A percentile compares a stretch with the other conserved stretches of the same genome.
These are phyloP conservation scores for Aphanomyces cochlioides DNA, from an alignment of 352 stramenopile genomes.

Conservation along the genomic window DNA sequence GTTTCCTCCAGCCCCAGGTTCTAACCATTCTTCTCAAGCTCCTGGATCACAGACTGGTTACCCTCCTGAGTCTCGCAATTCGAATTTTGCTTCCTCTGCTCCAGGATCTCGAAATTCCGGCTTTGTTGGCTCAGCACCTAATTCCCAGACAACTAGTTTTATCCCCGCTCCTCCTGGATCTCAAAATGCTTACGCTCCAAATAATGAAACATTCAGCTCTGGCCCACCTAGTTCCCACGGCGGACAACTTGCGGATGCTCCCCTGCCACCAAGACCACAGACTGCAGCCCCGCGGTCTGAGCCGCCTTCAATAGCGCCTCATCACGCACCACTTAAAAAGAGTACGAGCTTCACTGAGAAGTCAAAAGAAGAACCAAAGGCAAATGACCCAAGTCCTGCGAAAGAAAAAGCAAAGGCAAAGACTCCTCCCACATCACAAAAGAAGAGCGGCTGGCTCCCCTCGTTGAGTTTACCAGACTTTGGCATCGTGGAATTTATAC, in stretches of 20 bases:
- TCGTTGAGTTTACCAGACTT: conserved; percentile 47
- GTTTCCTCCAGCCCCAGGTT: conserved; percentile 26
- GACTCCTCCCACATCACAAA: conserved; percentile 57
- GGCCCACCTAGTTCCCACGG: too few species aligned
- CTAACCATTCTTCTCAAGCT: background rate
- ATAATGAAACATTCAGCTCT: too few species aligned
- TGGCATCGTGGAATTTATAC: conserved; percentile 46
- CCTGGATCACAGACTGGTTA: background rate
- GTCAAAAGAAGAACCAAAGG: conserved; percentile 26
- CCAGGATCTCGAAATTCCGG: too few species aligned
- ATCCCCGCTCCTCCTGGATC: too few species aligned
- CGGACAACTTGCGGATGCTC: too few species aligned
- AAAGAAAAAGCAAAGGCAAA: conserved; percentile 64
- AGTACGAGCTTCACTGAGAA: conserved; percentile 32
- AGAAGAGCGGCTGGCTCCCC: conserved; percentile 53
- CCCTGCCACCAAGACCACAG: conserved; percentile 11
- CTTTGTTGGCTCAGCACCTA: too few species aligned
- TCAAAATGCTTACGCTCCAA: too few species aligned
- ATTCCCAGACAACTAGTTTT: too few species aligned
- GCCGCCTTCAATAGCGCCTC: background rate
- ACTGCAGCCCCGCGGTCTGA: too few species aligned
- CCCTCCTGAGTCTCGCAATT: background rate
- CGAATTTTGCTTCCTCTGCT: background rate
- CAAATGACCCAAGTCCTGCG: background rate
- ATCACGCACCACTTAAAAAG: conserved; percentile 19